These are phyloP conservation scores for Leccinum arenicola DNA, from an alignment of 768 basidiomycete genomes.

Conservation along the genomic window DNA sequence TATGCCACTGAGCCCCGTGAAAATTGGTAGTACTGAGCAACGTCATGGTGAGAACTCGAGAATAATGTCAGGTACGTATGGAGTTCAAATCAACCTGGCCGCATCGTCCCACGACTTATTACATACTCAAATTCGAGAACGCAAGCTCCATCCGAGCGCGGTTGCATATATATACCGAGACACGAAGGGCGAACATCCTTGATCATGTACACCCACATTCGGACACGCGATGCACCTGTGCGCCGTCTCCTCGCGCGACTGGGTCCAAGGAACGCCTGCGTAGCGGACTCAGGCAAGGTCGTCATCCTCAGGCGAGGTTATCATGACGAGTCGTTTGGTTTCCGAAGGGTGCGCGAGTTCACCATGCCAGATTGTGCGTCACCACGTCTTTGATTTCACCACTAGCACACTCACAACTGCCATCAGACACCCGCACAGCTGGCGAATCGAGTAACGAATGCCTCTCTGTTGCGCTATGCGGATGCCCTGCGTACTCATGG, in stretches of 20 bases:
- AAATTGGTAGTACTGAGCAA: not conserved
- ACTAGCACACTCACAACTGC: not conserved
- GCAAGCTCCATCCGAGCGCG: slow-evolving; percentile 19
- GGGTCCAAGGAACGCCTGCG: not conserved
- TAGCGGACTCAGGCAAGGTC: slow-evolving; percentile 11
- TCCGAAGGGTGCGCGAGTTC: slow-evolving; percentile 61
- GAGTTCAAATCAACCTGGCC: not conserved
- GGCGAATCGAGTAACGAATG: slow-evolving; percentile 66
- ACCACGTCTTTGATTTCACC: not conserved
- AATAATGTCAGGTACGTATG: not conserved
- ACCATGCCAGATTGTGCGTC: slow-evolving; percentile 70
- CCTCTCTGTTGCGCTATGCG: slow-evolving; percentile 80
- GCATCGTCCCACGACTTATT: not conserved
- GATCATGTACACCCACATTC: slow-evolving; percentile 19
- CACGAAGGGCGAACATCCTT: not conserved
- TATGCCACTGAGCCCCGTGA: too few relatives aligned
- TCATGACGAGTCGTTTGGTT: slow-evolving; percentile 81
- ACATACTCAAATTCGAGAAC: not conserved
- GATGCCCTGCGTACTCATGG: slow-evolving; percentile 85
- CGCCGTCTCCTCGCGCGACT: slow-evolving; percentile 11
- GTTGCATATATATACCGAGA: not conserved
- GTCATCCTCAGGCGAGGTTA: slow-evolving; percentile 40
- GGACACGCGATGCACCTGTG: slow-evolving; percentile 12
- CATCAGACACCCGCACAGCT: slow-evolving; percentile 59
- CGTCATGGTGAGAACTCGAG: not conserved